Percentiles rank a stretch among this genome's conserved stretches.
phyloP scores from a whole-genome alignment of 352 stramenopile species.

The Phytopythium helicoides region DNA sequence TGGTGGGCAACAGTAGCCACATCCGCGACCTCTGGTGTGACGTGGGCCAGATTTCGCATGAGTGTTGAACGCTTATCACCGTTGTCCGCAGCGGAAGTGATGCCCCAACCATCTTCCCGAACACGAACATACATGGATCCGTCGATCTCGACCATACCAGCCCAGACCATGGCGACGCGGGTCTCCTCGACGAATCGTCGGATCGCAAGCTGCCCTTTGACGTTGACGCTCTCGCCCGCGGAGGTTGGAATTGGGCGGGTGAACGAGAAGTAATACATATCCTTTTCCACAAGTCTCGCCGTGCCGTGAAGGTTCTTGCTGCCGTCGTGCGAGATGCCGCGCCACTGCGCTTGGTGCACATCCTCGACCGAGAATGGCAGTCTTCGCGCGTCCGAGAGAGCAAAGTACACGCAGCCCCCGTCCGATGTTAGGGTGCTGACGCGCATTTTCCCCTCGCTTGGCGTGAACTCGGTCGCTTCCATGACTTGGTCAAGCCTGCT shows the following conservation, averaged over 20 bases:
- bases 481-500: constrained; percentile 15
- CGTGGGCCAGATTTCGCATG: constrained; percentile 18
- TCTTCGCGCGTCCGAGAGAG: constrained; percentile 13
- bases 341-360: constrained; percentile 24
- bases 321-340: constrained; percentile 3
- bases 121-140: constrained; percentile 30
- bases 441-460: background rate
- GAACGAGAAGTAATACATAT: constrained; percentile 26
- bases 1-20: constrained; percentile 9
- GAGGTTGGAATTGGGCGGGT: constrained; percentile 21
- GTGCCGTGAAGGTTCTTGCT: constrained; percentile 7
- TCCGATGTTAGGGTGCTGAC: background rate
- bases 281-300: constrained; percentile 15
- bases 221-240: constrained; percentile 7
- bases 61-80: too few species aligned
- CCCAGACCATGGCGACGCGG: constrained; percentile 28
- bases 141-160: constrained; percentile 24
- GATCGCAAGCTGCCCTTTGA: constrained; percentile 19
- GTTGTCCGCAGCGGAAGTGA: constrained; percentile 7
- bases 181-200: constrained; percentile 20
- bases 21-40: constrained; percentile 20
- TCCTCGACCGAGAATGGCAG: constrained; percentile 24
- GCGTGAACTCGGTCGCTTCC: constrained; percentile 10
- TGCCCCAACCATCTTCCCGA: constrained; percentile 29
- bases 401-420: constrained; percentile 15